phyloP scores from a whole-genome alignment of 768 basidiomycete genomes.

The Tylopilus plumbeoviolaceoides region DNA sequence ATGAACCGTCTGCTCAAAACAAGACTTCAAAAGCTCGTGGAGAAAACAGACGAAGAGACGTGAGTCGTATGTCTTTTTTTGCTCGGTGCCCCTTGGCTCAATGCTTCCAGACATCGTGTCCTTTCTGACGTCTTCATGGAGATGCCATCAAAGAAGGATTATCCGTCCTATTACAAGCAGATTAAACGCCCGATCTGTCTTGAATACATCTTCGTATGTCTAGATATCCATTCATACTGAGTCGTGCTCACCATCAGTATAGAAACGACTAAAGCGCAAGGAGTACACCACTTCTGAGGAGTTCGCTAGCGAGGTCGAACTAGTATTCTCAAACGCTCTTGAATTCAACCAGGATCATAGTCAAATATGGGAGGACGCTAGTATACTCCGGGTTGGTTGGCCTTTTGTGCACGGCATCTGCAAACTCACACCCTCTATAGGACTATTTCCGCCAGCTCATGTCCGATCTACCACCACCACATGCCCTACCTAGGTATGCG shows the following conservation, averaged over 20 bases:
- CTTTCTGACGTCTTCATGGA: constrained; percentile 79
- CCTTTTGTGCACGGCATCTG: not conserved
- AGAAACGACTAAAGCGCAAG: constrained; percentile 82
- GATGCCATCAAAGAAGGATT: constrained; percentile 73
- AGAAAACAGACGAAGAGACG: constrained; percentile 64
- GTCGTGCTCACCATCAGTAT: constrained; percentile 1
- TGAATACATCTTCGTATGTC: constrained; percentile 68
- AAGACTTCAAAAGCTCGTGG: constrained; percentile 67
- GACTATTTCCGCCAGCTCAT: constrained; percentile 71
- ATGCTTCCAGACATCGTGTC: constrained; percentile 51
- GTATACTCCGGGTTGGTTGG: constrained; percentile 53
- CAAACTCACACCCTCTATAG: constrained; percentile 35
- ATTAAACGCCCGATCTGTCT: constrained; percentile 80
- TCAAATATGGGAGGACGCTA: constrained; percentile 77
- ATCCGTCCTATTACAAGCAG: constrained; percentile 74
- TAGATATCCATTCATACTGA: not conserved
- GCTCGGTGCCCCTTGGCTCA: not conserved
- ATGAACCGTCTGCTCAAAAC: constrained; percentile 64
- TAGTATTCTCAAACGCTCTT: constrained; percentile 88
- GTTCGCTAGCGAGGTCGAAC: constrained; percentile 83
- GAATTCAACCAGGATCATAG: constrained; percentile 86
- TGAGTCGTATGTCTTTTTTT: constrained; percentile 34
- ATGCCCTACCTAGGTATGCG: constrained; percentile 59
- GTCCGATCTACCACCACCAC: constrained; percentile 71
- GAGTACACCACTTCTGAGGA: constrained; percentile 64